Percentiles rank a stretch among this genome's conserved stretches.
These are phyloP conservation scores for Penicillium daleae DNA, from an alignment of 495 filamentous ascomycete species.

Conservation along the genomic window DNA sequence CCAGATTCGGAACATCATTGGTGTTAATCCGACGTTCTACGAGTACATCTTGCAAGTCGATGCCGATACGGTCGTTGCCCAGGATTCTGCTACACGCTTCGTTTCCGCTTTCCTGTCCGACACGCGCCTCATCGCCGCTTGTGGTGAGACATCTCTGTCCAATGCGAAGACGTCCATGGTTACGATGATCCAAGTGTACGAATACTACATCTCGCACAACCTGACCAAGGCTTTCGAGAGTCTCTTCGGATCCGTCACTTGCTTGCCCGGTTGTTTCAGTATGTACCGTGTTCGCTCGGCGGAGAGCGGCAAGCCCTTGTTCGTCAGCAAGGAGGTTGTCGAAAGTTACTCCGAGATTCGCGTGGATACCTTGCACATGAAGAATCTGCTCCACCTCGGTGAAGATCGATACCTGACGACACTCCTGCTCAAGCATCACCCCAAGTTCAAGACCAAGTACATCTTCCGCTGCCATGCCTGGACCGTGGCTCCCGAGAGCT, in stretches of 20 bases:
- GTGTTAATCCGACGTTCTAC: constrained; percentile 97
- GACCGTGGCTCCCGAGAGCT: constrained; percentile 94
- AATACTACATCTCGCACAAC: constrained; percentile 99
- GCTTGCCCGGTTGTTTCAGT: constrained; percentile 94
- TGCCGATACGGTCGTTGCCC: constrained; percentile 92
- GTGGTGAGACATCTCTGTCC: constrained; percentile 90
- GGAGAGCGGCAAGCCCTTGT: constrained; percentile 91
- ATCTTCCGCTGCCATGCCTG: constrained; percentile 89
- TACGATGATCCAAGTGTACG: constrained; percentile 99
- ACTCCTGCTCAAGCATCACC: constrained; percentile 87
- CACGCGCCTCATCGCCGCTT: constrained; percentile 87
- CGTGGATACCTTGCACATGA: constrained; percentile 98
- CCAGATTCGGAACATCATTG: constrained; percentile 98
- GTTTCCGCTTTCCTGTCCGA: constrained; percentile 90
- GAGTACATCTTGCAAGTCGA: constrained; percentile 97
- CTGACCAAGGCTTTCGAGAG: constrained; percentile 98
- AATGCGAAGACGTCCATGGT: constrained; percentile 92
- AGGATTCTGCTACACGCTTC: constrained; percentile 90
- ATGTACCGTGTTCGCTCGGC: constrained; percentile 98
- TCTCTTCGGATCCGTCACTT: constrained; percentile 96
- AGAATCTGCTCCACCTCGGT: constrained; percentile 89
- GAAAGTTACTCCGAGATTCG: constrained; percentile 87
- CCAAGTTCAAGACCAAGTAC: constrained; percentile 97
- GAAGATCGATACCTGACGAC: constrained; percentile 98
- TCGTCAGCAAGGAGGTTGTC: constrained; percentile 89